A percentile compares a stretch with the other conserved stretches of the same genome.
Evolutionary conservation across 2,329 filamentous ascomycete species (phyloP).

Genomic region (Diaporthe sp.): DNA sequence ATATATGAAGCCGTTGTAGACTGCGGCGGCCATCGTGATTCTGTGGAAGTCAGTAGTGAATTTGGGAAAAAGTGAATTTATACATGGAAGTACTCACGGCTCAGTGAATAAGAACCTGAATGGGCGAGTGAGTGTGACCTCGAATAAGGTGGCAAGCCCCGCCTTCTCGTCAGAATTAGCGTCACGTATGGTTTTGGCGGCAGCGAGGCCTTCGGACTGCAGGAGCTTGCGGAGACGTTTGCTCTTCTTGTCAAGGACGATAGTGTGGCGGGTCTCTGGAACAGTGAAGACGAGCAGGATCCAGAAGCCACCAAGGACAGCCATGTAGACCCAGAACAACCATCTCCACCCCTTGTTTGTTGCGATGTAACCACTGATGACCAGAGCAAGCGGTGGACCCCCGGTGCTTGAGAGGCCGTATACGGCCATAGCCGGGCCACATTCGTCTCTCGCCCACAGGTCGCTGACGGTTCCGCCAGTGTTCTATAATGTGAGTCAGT

Average conservation of each 20-base stretch:
- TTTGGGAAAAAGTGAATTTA: background rate
- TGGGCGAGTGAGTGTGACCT: slow-evolving; percentile 10
- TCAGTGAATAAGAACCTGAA: slow-evolving; percentile 34
- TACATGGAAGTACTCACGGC: background rate
- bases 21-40: slow-evolving; percentile 28
- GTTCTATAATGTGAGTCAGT: background rate
- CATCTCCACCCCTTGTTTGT: slow-evolving; percentile 23
- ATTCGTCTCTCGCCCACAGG: slow-evolving; percentile 30
- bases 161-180: slow-evolving; percentile 22
- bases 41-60: background rate
- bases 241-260: slow-evolving; percentile 31
- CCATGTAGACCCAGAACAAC: slow-evolving; percentile 35
- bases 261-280: slow-evolving; percentile 32
- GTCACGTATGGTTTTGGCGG: slow-evolving; percentile 9
- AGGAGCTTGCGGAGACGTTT: slow-evolving; percentile 28
- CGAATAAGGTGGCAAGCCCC: slow-evolving; percentile 9
- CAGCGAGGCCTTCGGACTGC: slow-evolving; percentile 8
- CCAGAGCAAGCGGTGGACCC: slow-evolving; percentile 28
- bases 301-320: slow-evolving; percentile 26
- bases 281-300: slow-evolving; percentile 19
- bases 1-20: slow-evolving; percentile 35
- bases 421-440: slow-evolving; percentile 30
- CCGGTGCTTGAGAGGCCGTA: slow-evolving; percentile 34
- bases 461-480: slow-evolving; percentile 33
- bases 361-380: slow-evolving; percentile 25